Percentiles rank a stretch among this genome's conserved stretches.
phyloP scores from a whole-genome alignment of 306 rosid species.

The Gastrolobium villosum region DNA sequence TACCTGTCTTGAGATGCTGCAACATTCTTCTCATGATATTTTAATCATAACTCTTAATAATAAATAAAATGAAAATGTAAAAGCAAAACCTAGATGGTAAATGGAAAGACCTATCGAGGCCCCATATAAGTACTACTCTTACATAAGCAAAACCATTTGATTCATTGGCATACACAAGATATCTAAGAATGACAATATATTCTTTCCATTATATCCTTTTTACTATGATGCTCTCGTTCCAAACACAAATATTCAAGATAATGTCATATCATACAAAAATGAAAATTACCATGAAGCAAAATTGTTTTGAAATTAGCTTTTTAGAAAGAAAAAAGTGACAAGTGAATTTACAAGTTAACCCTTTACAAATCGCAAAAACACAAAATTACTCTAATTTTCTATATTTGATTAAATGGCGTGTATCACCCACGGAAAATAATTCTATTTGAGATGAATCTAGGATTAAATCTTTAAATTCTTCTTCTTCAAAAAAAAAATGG shows the following conservation, averaged over 20 bases:
- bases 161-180: not conserved
- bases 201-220: not conserved
- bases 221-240: not conserved
- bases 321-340: not conserved
- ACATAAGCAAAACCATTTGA: not conserved
- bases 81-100: constrained; percentile 7
- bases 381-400: not conserved
- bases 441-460: too few relatives aligned
- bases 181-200: not conserved
- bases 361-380: not conserved
- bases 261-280: constrained; percentile 3
- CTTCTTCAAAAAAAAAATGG: too few relatives aligned
- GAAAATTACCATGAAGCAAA: not conserved
- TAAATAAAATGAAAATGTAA: constrained; percentile 10
- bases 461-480: too few relatives aligned
- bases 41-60: constrained; percentile 44
- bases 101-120: constrained; percentile 16
- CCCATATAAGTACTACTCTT: constrained; percentile 7
- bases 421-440: too few relatives aligned
- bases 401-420: too few relatives aligned
- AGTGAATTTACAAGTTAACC: not conserved
- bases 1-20: constrained; percentile 56
- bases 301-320: not conserved
- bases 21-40: constrained; percentile 62
- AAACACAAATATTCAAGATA: constrained; percentile 1